Conservation (phyloP, 2,329 filamentous ascomycete species). For the Thermoascus crustaceus region DNA sequence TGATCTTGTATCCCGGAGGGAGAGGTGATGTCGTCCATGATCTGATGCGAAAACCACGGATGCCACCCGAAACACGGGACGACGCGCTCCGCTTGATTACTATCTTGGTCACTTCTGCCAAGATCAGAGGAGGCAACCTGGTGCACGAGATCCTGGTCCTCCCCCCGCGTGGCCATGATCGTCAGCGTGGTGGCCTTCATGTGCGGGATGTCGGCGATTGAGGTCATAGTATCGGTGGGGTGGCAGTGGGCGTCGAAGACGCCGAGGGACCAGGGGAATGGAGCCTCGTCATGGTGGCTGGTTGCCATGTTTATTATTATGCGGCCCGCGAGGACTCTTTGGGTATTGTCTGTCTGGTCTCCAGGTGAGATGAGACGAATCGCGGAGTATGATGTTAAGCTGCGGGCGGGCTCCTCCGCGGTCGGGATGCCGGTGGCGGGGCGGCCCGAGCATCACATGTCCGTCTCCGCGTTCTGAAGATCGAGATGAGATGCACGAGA, state of each 20-base stretch:
- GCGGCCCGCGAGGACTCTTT: not conserved
- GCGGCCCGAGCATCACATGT: too few relatives aligned
- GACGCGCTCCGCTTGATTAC: conserved; percentile 35
- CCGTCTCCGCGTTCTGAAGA: too few relatives aligned
- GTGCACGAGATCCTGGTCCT: conserved; percentile 54
- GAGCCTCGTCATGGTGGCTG: conserved; percentile 6
- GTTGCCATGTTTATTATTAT: conserved; percentile 1
- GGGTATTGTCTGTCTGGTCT: too few relatives aligned
- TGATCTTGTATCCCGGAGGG: not conserved
- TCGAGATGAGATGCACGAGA: too few relatives aligned
- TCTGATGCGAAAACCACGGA: conserved; percentile 59
- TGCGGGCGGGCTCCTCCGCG: too few relatives aligned
- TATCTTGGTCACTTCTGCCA: conserved; percentile 10
- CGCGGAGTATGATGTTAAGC: too few relatives aligned
- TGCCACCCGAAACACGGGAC: conserved; percentile 61
- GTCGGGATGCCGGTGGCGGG: too few relatives aligned
- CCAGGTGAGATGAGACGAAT: too few relatives aligned
- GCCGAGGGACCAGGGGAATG: conserved; percentile 55
- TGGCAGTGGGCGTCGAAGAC: conserved; percentile 60
- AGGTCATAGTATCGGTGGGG: conserved; percentile 56
- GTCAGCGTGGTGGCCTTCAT: conserved; percentile 54
- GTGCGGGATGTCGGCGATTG: conserved; percentile 43
- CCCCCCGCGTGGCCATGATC: conserved; percentile 53
- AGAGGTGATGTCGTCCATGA: conserved; percentile 39
- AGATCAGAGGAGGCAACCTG: conserved; percentile 35